phyloP scores from a whole-genome alignment of 2,329 filamentous ascomycete genomes.

The Penicillium sp. region DNA sequence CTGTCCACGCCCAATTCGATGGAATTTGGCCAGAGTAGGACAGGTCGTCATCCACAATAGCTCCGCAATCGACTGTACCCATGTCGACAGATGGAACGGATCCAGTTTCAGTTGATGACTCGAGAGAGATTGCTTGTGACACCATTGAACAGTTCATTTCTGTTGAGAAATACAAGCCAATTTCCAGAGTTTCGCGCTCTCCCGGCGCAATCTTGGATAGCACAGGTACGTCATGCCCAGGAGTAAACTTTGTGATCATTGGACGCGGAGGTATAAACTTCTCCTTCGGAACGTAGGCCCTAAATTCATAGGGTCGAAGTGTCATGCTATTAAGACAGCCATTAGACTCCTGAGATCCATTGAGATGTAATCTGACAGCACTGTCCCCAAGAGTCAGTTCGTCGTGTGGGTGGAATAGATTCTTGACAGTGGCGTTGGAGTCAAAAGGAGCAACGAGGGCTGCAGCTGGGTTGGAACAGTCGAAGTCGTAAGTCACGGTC shows the following conservation, averaged over 20 bases:
- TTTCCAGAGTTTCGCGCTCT: constrained; percentile 50
- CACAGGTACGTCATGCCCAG: constrained; percentile 64
- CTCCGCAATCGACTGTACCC: constrained; percentile 52
- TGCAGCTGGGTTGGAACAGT: constrained; percentile 55
- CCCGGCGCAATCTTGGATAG: constrained; percentile 51
- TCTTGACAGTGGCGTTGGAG: constrained; percentile 60
- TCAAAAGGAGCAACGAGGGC: constrained; percentile 62
- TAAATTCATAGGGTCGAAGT: constrained; percentile 61
- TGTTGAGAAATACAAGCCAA: constrained; percentile 62
- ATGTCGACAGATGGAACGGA: constrained; percentile 50
- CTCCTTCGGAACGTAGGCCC: constrained; percentile 60
- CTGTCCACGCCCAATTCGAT: constrained; percentile 58
- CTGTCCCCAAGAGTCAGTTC: constrained; percentile 56
- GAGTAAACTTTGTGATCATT: constrained; percentile 62
- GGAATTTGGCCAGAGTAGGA: constrained; percentile 57
- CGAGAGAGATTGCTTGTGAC: constrained; percentile 54
- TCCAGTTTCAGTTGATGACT: constrained; percentile 57
- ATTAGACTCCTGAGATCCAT: constrained; percentile 52
- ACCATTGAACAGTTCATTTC: constrained; percentile 65
- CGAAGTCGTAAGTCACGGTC: constrained; percentile 59
- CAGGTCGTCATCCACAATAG: constrained; percentile 39
- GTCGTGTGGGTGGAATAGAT: constrained; percentile 66
- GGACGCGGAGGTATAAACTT: constrained; percentile 57
- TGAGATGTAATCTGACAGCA: constrained; percentile 51
- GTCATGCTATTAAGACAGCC: constrained; percentile 60